Evolutionary conservation across 305 asterid genomes (phyloP), one percentile per base, ranked within the genome.

Genomic region (Salvia sclarea): DNA sequence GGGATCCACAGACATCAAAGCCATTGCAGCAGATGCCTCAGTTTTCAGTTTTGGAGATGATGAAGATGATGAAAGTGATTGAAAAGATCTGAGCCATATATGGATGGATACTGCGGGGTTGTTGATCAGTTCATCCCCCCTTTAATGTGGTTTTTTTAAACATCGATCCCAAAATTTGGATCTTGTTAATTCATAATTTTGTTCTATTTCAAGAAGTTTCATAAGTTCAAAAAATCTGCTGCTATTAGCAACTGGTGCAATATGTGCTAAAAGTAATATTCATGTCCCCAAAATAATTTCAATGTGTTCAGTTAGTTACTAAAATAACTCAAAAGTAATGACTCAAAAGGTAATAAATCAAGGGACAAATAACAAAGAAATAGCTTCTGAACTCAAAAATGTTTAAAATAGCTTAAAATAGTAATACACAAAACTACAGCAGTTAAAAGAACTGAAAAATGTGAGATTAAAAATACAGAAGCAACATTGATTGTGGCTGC

Each of bases 1-100:
- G 78, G 86, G 82, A 48, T 78, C 97, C 9, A 81, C 87, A 28
- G 97, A 86, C 73, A 87, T 94, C 65, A 91, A 89, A 78, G 90
- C 99, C 71, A 94, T 94, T 37, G 99, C 99, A 64, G 99, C 99
- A 37, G 98, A 94, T 80, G 98, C 97, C 69, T 94, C 98, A 6
- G 98, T 94, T 75, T 94, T 94, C 82, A 87, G 90, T 66, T 94
- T 94, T 43, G 99, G 98, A 76, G 98, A 91, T 2, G 98, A 92
- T 17, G 96, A 94, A 71, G 99, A 94, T 60, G 76, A 83, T 66
- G 99, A 89, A 69, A 86, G 90, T 64, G 99, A 90, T 28, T 86
- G 85, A 85, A n/a, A 35, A 20, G 18, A n/a, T n/a, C n/a, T n/a
- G n/a, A 64, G 13, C 50, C 22, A 55, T 24, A 38, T 47, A 24